Evolutionary conservation across 495 filamentous ascomycete species (phyloP).

Genomic region (Hypomontagnella submonticulosa): DNA sequence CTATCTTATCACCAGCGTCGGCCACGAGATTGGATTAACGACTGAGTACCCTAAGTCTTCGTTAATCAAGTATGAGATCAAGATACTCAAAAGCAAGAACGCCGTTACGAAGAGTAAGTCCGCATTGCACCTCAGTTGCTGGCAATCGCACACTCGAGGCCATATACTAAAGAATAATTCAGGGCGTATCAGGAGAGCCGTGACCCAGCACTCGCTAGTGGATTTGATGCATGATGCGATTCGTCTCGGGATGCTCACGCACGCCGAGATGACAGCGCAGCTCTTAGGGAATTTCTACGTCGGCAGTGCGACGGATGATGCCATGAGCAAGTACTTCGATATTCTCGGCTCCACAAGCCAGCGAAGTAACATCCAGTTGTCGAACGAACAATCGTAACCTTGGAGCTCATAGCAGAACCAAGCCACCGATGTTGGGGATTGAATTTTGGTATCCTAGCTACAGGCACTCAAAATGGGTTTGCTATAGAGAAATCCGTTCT

Average conservation of each 20-base stretch:
- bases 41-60: constrained; percentile 48
- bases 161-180: background rate
- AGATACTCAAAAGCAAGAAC: constrained; percentile 50
- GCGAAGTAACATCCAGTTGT: constrained; percentile 36
- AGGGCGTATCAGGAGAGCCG: constrained; percentile 49
- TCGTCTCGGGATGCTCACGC: constrained; percentile 47
- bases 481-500: too few species aligned
- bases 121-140: background rate
- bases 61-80: constrained; percentile 51
- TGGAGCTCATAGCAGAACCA: background rate
- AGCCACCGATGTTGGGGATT: too few species aligned
- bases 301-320: constrained; percentile 47
- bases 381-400: constrained; percentile 40
- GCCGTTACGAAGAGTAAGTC: constrained; percentile 47
- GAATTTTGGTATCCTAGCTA: too few species aligned
- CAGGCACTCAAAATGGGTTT: too few species aligned
- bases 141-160: too few species aligned
- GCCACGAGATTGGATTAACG: constrained; percentile 48
- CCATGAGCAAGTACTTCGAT: constrained; percentile 48
- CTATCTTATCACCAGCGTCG: constrained; percentile 52
- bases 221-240: constrained; percentile 50
- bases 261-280: constrained; percentile 52
- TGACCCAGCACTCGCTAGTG: constrained; percentile 47
- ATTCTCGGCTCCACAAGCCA: constrained; percentile 40
- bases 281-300: constrained; percentile 48